Conservation (phyloP, 2,329 filamentous ascomycete species). For the Verruconis gallopava region DNA sequence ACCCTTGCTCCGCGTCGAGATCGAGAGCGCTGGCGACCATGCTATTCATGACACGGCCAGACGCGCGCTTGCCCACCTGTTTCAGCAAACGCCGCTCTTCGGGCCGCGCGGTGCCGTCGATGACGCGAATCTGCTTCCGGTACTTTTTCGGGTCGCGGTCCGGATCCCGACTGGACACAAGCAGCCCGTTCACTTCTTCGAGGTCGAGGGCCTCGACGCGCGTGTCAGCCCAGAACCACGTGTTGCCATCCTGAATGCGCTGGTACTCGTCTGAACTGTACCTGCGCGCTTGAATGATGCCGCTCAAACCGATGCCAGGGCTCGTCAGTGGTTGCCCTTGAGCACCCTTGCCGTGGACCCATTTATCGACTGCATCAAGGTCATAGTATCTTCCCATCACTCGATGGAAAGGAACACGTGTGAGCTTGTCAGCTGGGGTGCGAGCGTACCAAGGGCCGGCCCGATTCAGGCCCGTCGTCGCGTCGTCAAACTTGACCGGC, state of each 20-base stretch:
- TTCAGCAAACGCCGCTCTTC: conserved; percentile 10
- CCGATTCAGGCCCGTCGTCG: conserved; percentile 23
- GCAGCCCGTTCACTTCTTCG: conserved; percentile 40
- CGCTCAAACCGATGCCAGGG: conserved; percentile 33
- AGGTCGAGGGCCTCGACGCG: conserved; percentile 44
- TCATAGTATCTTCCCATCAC: conserved; percentile 44
- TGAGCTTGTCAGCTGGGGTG: conserved; percentile 27
- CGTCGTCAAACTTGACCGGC: conserved; percentile 17
- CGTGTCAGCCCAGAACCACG: conserved; percentile 46
- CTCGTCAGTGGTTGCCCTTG: neutral
- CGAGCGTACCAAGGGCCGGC: conserved; percentile 42
- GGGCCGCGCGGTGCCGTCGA: conserved; percentile 23
- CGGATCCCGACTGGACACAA: conserved; percentile 34
- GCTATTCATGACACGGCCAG: neutral
- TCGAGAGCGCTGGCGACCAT: conserved; percentile 6
- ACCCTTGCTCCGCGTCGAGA: neutral
- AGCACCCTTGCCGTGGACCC: conserved; percentile 21
- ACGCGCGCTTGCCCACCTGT: neutral
- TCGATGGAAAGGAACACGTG: conserved; percentile 37
- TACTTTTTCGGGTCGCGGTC: conserved; percentile 34
- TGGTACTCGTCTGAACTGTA: conserved; percentile 35
- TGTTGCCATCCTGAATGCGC: conserved; percentile 33
- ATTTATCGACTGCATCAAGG: conserved; percentile 33
- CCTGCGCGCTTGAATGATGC: conserved; percentile 32
- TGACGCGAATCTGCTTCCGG: conserved; percentile 31